Evolutionary conservation across 441 rosid genomes (phyloP).

Genomic region (Pelargonium myrrhifolium): DNA sequence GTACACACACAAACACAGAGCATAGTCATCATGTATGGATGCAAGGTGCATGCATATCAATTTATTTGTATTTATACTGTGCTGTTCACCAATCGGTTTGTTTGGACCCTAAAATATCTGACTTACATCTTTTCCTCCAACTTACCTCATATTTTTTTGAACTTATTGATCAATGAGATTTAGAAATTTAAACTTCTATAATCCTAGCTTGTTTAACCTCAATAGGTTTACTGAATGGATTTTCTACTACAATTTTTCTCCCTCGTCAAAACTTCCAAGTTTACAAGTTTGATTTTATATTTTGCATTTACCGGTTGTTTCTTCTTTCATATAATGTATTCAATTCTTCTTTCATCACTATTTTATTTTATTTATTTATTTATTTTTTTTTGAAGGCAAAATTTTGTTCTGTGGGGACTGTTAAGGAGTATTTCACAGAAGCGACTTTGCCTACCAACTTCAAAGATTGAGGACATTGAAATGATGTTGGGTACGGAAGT

Average conservation of each 20-base stretch:
- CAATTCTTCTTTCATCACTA: not conserved
- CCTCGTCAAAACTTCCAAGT: not conserved
- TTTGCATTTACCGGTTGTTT: not conserved
- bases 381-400: constrained; percentile 48
- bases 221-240: not conserved
- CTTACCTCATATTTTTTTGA: not conserved
- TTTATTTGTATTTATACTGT: not conserved
- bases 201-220: not conserved
- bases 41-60: not conserved
- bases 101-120: not conserved
- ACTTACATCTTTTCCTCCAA: not conserved
- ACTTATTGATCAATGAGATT: not conserved
- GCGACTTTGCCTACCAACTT: constrained; percentile 61
- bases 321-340: not conserved
- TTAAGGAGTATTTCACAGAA: constrained; percentile 72
- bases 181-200: not conserved
- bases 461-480: constrained; percentile 28
- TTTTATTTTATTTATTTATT: not conserved
- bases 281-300: not conserved
- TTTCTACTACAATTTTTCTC: not conserved
- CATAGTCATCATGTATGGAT: not conserved
- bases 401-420: constrained; percentile 60
- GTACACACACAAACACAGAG: not conserved
- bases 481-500: constrained; percentile 1
- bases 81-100: not conserved